Conservation (phyloP, 768 basidiomycete genomes). For the Trametopsis cervina region DNA sequence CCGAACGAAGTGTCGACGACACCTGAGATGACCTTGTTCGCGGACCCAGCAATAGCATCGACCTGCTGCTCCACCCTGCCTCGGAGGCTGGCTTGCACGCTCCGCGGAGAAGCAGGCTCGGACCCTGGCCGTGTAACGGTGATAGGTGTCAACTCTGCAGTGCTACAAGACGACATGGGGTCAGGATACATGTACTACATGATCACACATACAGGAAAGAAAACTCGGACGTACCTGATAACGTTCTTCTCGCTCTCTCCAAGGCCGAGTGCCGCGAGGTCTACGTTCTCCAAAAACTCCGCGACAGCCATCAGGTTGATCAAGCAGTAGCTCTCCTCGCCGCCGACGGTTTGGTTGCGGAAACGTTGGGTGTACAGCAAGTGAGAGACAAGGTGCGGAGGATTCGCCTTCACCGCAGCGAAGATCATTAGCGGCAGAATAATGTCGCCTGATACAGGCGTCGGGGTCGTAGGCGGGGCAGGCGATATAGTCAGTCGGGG, state of each 20-base stretch:
- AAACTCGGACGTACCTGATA: no score
- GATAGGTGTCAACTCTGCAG: constrained; percentile 77
- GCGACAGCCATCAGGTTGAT: constrained; percentile 94
- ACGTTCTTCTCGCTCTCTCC: constrained; percentile 51
- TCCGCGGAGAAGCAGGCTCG: constrained; percentile 36
- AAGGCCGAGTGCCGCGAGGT: constrained; percentile 63
- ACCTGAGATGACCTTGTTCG: constrained; percentile 69
- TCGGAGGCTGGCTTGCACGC: constrained; percentile 51
- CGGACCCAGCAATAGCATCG: constrained; percentile 74
- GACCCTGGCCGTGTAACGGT: constrained; percentile 53
- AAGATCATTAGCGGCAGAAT: constrained; percentile 92
- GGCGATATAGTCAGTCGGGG: constrained; percentile 11
- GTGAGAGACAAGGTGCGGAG: constrained; percentile 69
- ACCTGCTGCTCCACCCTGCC: constrained; percentile 76
- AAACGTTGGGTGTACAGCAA: constrained; percentile 60
- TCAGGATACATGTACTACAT: no score
- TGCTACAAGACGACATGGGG: constrained; percentile 33
- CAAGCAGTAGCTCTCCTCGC: constrained; percentile 88
- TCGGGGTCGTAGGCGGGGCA: constrained; percentile 25
- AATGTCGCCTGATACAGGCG: constrained; percentile 77
- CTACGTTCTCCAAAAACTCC: constrained; percentile 93
- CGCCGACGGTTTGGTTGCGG: constrained; percentile 48
- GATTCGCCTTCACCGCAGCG: constrained; percentile 90
- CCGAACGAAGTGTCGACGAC: constrained; percentile 91
- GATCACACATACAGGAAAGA: no score